Percentiles rank a stretch among this genome's conserved stretches.
phyloP scores from a whole-genome alignment of 768 basidiomycete genomes.

The Mycena epipterygia region DNA sequence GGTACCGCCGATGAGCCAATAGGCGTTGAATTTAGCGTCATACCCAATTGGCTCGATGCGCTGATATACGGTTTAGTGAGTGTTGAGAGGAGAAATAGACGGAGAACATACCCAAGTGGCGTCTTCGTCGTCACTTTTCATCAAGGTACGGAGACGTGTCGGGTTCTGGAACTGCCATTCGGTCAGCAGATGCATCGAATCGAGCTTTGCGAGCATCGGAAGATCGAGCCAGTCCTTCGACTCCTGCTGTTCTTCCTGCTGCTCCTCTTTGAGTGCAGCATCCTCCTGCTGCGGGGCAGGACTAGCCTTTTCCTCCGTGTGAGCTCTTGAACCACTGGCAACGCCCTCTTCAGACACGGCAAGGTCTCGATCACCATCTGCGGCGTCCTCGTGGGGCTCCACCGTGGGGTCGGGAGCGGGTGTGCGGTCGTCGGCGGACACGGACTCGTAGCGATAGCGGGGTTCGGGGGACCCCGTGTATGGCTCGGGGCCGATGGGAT shows the following conservation, averaged over 20 bases:
- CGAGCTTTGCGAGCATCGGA: conserved; percentile 78
- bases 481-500: conserved; percentile 79
- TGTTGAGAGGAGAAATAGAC: conserved; percentile 8
- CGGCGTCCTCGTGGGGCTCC: conserved; percentile 18
- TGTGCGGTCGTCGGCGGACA: conserved; percentile 33
- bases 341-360: conserved; percentile 2
- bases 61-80: conserved; percentile 52
- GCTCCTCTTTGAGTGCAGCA: conserved; percentile 36
- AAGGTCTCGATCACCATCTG: neutral
- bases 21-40: conserved; percentile 82
- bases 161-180: conserved; percentile 94
- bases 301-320: conserved; percentile 6
- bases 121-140: conserved; percentile 85
- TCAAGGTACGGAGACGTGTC: conserved; percentile 72
- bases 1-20: conserved; percentile 88
- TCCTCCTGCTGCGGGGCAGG: conserved; percentile 1
- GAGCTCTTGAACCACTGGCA: conserved; percentile 8
- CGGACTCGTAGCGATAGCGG: conserved; percentile 41
- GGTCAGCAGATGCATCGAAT: conserved; percentile 76
- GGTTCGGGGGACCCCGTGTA: conserved; percentile 45
- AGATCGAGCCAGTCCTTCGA: conserved; percentile 80
- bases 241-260: conserved; percentile 51
- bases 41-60: conserved; percentile 90
- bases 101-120: conserved; percentile 78
- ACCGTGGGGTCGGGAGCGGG: conserved; percentile 44